phyloP scores from a whole-genome alignment of 441 rosid genomes.

The Corymbia calophylla region DNA sequence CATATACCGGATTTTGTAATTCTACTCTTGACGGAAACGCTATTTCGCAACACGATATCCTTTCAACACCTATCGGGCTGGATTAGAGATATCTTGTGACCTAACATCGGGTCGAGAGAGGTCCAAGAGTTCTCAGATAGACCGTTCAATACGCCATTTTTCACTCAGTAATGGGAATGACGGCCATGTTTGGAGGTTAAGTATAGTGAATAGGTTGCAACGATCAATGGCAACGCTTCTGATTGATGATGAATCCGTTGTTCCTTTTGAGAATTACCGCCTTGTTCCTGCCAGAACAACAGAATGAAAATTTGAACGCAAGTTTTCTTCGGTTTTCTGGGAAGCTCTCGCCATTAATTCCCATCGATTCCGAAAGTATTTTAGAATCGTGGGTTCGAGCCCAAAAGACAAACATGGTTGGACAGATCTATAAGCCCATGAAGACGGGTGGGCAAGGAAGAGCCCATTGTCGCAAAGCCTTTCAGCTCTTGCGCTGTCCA shows the following conservation, averaged over 20 bases:
- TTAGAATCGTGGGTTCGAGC: background rate
- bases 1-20: background rate
- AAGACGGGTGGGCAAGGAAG: background rate
- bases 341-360: background rate
- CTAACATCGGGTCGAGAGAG: background rate
- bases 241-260: background rate
- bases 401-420: background rate
- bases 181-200: background rate
- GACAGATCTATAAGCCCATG: background rate
- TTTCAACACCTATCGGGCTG: background rate
- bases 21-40: fast-evolving
- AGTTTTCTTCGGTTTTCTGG: background rate
- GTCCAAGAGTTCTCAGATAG: background rate
- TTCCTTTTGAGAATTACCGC: background rate
- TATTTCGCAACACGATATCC: background rate
- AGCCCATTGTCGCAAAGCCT: background rate
- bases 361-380: background rate
- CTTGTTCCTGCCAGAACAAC: background rate
- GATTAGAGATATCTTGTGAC: background rate
- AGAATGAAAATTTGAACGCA: background rate
- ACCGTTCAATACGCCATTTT: background rate
- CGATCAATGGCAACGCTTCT: background rate
- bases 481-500: background rate
- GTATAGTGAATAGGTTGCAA: background rate
- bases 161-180: background rate